Evolutionary conservation across 768 basidiomycete genomes (phyloP).

Genomic region (Tricholoma bakamatsutake): DNA sequence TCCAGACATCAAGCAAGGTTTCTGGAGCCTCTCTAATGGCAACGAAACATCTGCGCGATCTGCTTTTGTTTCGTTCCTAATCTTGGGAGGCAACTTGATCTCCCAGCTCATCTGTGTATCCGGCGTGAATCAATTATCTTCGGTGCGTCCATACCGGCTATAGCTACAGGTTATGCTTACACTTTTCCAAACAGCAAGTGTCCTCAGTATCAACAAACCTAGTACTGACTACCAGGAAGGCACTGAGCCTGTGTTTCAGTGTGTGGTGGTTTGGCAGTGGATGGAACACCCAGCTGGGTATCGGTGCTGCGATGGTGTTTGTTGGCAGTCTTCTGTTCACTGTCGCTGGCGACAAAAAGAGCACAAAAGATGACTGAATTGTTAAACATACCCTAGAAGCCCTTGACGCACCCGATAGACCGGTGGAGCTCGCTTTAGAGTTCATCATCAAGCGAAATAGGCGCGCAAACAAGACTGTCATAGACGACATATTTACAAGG

Average conservation of each 20-base stretch:
- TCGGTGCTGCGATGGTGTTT: conserved; percentile 74
- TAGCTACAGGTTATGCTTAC: conserved; percentile 3
- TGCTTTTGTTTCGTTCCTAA: conserved; percentile 41
- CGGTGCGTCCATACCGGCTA: conserved; percentile 40
- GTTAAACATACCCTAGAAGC: neutral
- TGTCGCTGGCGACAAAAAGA: conserved; percentile 21
- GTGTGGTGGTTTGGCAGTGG: conserved; percentile 82
- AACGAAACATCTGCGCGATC: conserved; percentile 25
- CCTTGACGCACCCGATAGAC: neutral
- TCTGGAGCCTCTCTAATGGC: conserved; percentile 39
- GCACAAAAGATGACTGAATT: conserved; percentile 5
- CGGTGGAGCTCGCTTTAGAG: neutral
- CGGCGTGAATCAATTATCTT: conserved; percentile 76
- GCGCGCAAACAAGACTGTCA: neutral
- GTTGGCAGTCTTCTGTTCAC: conserved; percentile 59
- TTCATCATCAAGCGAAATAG: neutral
- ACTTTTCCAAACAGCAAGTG: conserved; percentile 43
- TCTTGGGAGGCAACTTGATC: conserved; percentile 57
- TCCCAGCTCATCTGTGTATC: conserved; percentile 80
- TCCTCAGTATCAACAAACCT: conserved; percentile 81
- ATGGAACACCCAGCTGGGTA: conserved; percentile 57
- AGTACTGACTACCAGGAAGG: conserved; percentile 75
- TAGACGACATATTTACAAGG: neutral
- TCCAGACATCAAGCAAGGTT: conserved; percentile 49
- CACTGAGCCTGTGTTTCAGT: conserved; percentile 71